Evolutionary conservation across 148 eudicot species (phyloP).

Genomic region (Cornus suecica): DNA sequence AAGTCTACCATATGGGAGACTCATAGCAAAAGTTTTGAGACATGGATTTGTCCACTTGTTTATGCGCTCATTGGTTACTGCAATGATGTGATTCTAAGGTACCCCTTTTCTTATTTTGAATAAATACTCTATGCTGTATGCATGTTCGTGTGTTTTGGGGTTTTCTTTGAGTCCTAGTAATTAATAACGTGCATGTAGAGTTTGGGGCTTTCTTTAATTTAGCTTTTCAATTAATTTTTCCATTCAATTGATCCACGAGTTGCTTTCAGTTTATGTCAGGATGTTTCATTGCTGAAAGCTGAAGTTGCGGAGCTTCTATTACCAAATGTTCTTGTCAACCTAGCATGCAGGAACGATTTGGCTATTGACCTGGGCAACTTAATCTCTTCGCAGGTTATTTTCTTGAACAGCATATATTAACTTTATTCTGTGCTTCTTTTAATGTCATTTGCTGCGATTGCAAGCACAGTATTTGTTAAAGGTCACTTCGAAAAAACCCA

Average conservation of each 20-base stretch:
- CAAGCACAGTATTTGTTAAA: no score
- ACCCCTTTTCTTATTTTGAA: constrained; percentile 11
- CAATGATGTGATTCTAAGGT: constrained; percentile 81
- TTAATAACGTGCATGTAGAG: neutral
- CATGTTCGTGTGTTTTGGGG: neutral
- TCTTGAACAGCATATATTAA: neutral
- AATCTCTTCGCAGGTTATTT: constrained; percentile 68
- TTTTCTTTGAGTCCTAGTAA: neutral
- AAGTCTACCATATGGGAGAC: constrained; percentile 69
- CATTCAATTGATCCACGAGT: constrained; percentile 1
- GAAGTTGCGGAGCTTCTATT: constrained; percentile 94
- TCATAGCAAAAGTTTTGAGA: constrained; percentile 64
- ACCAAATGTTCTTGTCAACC: constrained; percentile 65
- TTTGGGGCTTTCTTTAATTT: constrained; percentile 7
- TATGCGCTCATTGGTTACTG: constrained; percentile 77
- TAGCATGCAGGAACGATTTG: constrained; percentile 65
- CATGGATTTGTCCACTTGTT: constrained; percentile 89
- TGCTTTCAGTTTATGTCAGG: constrained; percentile 79
- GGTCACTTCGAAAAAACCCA: no score
- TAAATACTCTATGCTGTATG: constrained; percentile 8
- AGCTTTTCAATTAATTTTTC: constrained; percentile 1
- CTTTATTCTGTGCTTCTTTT: neutral
- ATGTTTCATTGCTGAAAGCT: constrained; percentile 78
- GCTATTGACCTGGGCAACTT: constrained; percentile 66
- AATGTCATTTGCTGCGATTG: no score